Evolutionary conservation across 331 rosid species (phyloP).

Genomic region (Dryas integrifolia): DNA sequence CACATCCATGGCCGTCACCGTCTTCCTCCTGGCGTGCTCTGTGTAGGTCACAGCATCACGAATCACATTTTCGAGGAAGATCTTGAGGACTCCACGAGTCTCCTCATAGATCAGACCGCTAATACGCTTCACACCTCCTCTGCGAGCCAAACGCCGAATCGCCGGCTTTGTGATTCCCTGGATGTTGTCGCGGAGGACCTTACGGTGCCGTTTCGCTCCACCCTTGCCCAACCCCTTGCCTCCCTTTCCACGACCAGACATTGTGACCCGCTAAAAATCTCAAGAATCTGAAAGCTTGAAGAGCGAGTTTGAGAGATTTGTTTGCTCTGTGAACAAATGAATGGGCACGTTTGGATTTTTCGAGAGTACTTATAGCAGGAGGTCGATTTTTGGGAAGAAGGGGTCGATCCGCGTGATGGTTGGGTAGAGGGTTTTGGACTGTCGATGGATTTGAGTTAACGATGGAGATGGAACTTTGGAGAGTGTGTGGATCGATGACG

Average conservation of each 20-base stretch:
- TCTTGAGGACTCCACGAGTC: constrained; percentile 42
- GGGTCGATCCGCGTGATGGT: constrained; percentile 5
- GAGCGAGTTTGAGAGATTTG: no score
- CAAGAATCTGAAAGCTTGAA: neutral
- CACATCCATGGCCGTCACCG: constrained; percentile 52
- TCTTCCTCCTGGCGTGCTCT: constrained; percentile 47
- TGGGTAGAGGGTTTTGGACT: neutral
- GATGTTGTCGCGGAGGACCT: constrained; percentile 34
- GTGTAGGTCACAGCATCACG: constrained; percentile 47
- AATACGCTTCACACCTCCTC: constrained; percentile 48
- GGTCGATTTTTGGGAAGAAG: neutral
- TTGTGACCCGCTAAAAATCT: neutral
- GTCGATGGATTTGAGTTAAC: constrained; percentile 5
- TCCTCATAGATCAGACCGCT: constrained; percentile 46
- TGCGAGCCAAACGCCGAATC: constrained; percentile 42
- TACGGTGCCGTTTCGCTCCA: constrained; percentile 33
- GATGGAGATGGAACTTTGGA: neutral
- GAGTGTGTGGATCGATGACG: constrained; percentile 28
- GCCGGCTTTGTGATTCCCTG: constrained; percentile 47
- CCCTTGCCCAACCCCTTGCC: constrained; percentile 29
- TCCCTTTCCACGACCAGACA: constrained; percentile 38
- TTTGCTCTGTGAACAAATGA: neutral
- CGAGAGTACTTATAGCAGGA: constrained; percentile 5
- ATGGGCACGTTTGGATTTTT: neutral
- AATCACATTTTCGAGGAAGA: constrained; percentile 42